Conservation (phyloP, 2,329 filamentous ascomycete genomes). For the Arthrinium phaeospermum region DNA sequence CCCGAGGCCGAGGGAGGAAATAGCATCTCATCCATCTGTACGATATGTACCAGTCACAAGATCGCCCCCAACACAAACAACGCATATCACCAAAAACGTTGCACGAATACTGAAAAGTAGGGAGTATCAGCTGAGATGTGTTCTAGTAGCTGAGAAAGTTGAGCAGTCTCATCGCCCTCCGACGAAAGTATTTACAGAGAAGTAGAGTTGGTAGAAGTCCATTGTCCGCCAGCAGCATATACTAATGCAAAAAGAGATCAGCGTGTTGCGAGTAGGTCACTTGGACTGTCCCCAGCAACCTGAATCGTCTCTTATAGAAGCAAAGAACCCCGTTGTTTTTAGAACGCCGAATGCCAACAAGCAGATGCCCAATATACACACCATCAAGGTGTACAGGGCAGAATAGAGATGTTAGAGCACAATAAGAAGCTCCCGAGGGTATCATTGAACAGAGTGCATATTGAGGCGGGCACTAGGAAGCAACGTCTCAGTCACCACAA, state of each 20-base stretch:
- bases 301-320: background rate
- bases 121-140: background rate
- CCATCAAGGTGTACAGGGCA: background rate
- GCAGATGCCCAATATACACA: background rate
- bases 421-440: background rate
- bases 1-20: background rate
- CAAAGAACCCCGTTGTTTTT: background rate
- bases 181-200: background rate
- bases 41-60: too few species aligned
- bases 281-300: background rate
- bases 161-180: background rate
- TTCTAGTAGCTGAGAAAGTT: background rate
- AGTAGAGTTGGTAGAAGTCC: background rate
- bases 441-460: background rate
- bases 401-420: background rate
- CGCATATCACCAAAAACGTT: background rate
- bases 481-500: background rate
- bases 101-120: background rate
- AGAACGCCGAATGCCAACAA: background rate
- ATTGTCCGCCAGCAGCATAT: background rate
- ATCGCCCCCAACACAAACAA: background rate
- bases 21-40: background rate
- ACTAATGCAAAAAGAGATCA: background rate
- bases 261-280: background rate
- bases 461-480: background rate